Conservation (phyloP, 129 eudicot species). For the Calendula officinalis region DNA sequence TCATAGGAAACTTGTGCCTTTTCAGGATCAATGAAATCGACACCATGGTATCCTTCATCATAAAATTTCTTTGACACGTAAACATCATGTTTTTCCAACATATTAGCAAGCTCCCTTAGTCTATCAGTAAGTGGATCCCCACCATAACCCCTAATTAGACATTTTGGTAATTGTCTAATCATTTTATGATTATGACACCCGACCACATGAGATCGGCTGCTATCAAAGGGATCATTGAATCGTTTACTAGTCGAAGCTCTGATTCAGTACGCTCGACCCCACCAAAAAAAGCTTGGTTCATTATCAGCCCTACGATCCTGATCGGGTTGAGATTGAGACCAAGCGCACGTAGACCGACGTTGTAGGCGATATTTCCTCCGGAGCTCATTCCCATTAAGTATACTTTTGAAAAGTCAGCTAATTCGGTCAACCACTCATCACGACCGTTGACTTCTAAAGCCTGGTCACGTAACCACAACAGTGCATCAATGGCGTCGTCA, state of each 20-base stretch:
- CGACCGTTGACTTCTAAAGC: not conserved
- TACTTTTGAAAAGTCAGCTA: constrained; percentile 41
- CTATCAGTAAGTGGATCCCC: constrained; percentile 67
- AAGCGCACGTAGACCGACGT: constrained; percentile 40
- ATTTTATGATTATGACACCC: constrained; percentile 19
- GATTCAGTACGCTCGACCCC: constrained; percentile 54
- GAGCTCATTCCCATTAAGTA: constrained; percentile 53
- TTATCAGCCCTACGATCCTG: constrained; percentile 48
- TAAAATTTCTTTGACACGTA: constrained; percentile 40
- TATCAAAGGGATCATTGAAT: constrained; percentile 41
- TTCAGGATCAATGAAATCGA: constrained; percentile 46
- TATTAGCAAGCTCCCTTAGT: constrained; percentile 47
- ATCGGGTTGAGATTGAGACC: constrained; percentile 37
- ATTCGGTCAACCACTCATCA: not conserved
- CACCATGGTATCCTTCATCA: constrained; percentile 60
- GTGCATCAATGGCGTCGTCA: not conserved
- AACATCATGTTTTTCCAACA: constrained; percentile 61
- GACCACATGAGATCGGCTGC: constrained; percentile 61
- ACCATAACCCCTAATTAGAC: constrained; percentile 48
- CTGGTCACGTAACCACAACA: not conserved
- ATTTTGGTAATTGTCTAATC: constrained; percentile 50
- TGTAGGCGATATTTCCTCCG: constrained; percentile 50
- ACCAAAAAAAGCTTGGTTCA: constrained; percentile 53
- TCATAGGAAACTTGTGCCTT: constrained; percentile 42
- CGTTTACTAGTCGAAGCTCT: constrained; percentile 42